A percentile compares a stretch with the other conserved stretches of the same genome.
These are phyloP conservation scores for Pythium apleroticum DNA, from an alignment of 352 stramenopile species.

Conservation along the genomic window DNA sequence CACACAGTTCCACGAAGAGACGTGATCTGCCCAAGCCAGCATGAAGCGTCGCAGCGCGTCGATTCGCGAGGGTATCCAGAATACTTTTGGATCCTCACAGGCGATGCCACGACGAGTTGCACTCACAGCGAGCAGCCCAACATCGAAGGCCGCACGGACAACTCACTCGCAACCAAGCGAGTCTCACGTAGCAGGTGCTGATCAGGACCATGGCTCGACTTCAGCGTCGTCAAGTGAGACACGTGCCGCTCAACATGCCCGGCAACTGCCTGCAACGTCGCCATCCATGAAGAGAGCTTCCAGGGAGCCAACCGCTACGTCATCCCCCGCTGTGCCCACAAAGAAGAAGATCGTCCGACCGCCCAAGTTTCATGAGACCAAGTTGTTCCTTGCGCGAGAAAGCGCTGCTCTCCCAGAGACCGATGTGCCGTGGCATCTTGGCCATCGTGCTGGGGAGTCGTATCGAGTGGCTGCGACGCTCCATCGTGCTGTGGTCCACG, in stretches of 20 bases:
- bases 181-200: background rate
- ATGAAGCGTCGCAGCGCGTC: background rate
- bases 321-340: background rate
- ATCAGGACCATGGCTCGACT: background rate
- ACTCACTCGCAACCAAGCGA: background rate
- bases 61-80: conserved; percentile 1
- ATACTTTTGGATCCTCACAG: background rate
- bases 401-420: conserved; percentile 17
- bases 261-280: background rate
- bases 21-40: background rate
- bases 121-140: background rate
- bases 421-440: conserved; percentile 24
- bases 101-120: background rate
- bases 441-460: conserved; percentile 31
- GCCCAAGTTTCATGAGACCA: conserved; percentile 50
- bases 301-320: background rate
- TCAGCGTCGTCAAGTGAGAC: background rate
- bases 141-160: background rate
- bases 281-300: background rate
- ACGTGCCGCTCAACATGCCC: background rate
- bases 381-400: conserved; percentile 40
- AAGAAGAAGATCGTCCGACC: conserved; percentile 40
- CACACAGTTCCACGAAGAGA: background rate
- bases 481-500: conserved; percentile 26
- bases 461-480: conserved; percentile 49